A percentile compares a stretch with the other conserved stretches of the same genome.
These are phyloP conservation scores for Curvularia spicifera DNA, from an alignment of 2,329 filamentous ascomycete genomes.

Conservation along the genomic window DNA sequence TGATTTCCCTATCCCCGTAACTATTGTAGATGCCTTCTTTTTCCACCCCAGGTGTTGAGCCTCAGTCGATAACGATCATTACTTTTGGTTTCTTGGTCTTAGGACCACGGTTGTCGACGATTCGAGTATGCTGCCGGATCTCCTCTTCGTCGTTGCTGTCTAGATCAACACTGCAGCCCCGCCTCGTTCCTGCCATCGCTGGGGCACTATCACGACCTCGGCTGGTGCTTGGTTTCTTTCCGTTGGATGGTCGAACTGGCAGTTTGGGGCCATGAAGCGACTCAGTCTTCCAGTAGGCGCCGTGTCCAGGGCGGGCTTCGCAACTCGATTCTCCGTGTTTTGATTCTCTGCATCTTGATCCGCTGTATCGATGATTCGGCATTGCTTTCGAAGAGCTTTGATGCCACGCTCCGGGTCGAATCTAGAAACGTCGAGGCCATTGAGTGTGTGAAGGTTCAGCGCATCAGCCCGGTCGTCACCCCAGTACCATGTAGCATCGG, in stretches of 20 bases:
- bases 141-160: slow-evolving; percentile 27
- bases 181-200: slow-evolving; percentile 17
- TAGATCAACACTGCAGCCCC: slow-evolving; percentile 16
- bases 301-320: neutral
- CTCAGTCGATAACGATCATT: slow-evolving; percentile 30
- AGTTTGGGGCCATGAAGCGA: slow-evolving; percentile 32
- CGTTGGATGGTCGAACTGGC: slow-evolving; percentile 7
- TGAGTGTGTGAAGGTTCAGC: slow-evolving; percentile 62
- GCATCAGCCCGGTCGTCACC: slow-evolving; percentile 63
- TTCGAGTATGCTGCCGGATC: slow-evolving; percentile 20
- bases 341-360: slow-evolving; percentile 1
- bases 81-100: slow-evolving; percentile 27
- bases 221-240: neutral
- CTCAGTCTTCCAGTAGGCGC: slow-evolving; percentile 10
- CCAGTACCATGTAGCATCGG: slow-evolving; percentile 61
- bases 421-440: slow-evolving; percentile 59
- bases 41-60: too few relatives aligned
- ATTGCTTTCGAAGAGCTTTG: slow-evolving; percentile 55
- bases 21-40: neutral
- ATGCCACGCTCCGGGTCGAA: slow-evolving; percentile 55
- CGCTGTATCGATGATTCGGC: slow-evolving; percentile 53
- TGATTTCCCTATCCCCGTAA: neutral
- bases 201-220: neutral
- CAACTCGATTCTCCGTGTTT: slow-evolving; percentile 5
- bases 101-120: slow-evolving; percentile 2